A percentile compares a stretch with the other conserved stretches of the same genome.
Evolutionary conservation across 164 flowering plant genomes (phyloP).

Genomic region (Cinnamomum micranthum): DNA sequence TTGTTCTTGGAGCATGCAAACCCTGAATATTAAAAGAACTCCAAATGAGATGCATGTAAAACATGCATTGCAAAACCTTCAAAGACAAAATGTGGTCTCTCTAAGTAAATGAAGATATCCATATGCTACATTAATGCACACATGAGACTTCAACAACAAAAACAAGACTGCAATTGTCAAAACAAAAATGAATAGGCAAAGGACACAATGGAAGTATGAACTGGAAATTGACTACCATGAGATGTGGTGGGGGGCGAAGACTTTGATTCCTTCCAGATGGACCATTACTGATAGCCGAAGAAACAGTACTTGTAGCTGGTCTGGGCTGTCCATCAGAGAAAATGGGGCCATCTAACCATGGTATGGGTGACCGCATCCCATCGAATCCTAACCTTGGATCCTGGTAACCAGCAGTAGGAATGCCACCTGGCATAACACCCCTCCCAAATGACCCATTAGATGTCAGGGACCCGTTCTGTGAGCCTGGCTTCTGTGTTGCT

Average conservation of each 20-base stretch:
- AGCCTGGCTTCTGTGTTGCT: conserved; percentile 27
- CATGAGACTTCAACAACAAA: background rate
- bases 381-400: conserved; percentile 54
- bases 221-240: conserved; percentile 36
- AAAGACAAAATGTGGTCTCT: background rate
- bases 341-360: conserved; percentile 47
- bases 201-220: background rate
- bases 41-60: background rate
- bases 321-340: conserved; percentile 45
- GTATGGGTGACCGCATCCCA: conserved; percentile 31
- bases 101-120: too few relatives aligned
- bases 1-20: conserved; percentile 22
- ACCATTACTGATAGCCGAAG: conserved; percentile 18
- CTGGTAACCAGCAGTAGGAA: conserved; percentile 50
- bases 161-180: background rate
- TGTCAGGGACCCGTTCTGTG: conserved; percentile 30
- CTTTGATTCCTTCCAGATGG: conserved; percentile 47
- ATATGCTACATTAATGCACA: background rate
- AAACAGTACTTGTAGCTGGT: conserved; percentile 27
- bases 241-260: conserved; percentile 37
- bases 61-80: background rate
- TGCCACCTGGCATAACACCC: conserved; percentile 37
- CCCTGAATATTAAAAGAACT: conserved; percentile 11
- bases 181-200: background rate
- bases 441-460: conserved; percentile 48